Percentiles rank a stretch among this genome's conserved stretches.
Evolutionary conservation across 768 basidiomycete species (phyloP).

Genomic region (Suillus tomentosus): DNA sequence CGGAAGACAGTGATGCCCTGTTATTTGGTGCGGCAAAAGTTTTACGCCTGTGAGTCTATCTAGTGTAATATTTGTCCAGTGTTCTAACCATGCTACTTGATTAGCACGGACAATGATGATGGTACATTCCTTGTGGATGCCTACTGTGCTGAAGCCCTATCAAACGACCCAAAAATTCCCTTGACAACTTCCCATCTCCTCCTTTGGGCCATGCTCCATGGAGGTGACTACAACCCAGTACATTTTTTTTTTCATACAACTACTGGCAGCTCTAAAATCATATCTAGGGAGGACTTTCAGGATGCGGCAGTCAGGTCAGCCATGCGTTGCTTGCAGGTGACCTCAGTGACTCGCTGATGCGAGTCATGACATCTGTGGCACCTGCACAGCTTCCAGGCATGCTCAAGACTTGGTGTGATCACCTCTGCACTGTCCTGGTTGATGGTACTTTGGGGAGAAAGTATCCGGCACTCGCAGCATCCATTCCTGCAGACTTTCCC

Average conservation of each 20-base stretch:
- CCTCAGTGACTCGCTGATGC: not conserved
- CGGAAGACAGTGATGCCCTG: conserved; percentile 3
- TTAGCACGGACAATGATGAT: not conserved
- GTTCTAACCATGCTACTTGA: not conserved
- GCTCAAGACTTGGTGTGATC: not conserved
- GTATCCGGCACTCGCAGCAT: not conserved
- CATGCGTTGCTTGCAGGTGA: not conserved
- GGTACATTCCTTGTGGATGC: not conserved
- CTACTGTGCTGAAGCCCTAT: not conserved
- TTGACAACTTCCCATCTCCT: conserved; percentile 5
- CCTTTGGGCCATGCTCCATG: conserved; percentile 6
- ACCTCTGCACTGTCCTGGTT: not conserved
- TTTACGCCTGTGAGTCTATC: conserved; percentile 4
- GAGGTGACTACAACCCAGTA: conserved; percentile 12
- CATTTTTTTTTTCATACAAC: not conserved
- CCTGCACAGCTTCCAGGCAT: not conserved
- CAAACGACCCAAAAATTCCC: not conserved
- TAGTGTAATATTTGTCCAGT: not conserved
- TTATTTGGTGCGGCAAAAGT: conserved; percentile 9
- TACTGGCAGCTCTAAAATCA: not conserved
- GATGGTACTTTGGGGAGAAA: not conserved
- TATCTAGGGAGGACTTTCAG: conserved; percentile 3
- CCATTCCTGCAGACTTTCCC: not conserved
- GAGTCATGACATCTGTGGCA: not conserved
- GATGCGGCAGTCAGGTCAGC: conserved; percentile 1